These are phyloP conservation scores for Colletotrichum cuscutae DNA, from an alignment of 2,329 filamentous ascomycete genomes.

Conservation along the genomic window DNA sequence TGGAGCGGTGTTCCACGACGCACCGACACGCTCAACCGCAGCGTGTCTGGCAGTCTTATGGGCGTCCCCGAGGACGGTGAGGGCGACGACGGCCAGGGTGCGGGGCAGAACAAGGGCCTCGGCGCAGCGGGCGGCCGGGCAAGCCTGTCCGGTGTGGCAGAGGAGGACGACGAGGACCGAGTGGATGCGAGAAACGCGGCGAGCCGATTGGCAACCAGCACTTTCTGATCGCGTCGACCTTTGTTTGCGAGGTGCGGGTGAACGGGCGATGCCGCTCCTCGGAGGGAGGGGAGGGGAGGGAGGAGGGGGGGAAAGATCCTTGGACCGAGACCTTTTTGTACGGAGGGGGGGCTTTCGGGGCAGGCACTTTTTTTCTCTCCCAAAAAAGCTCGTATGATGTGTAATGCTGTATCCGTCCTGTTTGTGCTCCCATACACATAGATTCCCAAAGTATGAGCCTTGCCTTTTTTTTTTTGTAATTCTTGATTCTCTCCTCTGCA, in stretches of 20 bases:
- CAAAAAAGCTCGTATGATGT: constrained; percentile 26
- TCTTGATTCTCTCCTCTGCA: neutral
- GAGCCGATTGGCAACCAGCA: constrained; percentile 91
- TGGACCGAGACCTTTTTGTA: constrained; percentile 9
- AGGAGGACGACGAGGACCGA: constrained; percentile 92
- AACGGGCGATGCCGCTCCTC: constrained; percentile 9
- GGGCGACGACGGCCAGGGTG: constrained; percentile 52
- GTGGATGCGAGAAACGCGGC: constrained; percentile 97
- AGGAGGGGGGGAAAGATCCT: neutral
- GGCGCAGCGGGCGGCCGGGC: constrained; percentile 54
- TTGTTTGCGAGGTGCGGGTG: constrained; percentile 9
- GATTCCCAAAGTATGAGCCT: constrained; percentile 36
- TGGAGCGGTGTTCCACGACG: constrained; percentile 95
- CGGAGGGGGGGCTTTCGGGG: neutral
- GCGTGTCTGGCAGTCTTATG: constrained; percentile 78
- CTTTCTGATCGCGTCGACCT: constrained; percentile 68
- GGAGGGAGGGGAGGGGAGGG: neutral
- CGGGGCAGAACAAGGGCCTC: constrained; percentile 46
- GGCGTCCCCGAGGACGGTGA: constrained; percentile 71
- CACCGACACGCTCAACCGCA: constrained; percentile 81
- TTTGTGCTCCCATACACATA: constrained; percentile 33
- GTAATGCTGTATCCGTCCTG: constrained; percentile 33
- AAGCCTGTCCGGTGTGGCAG: constrained; percentile 69
- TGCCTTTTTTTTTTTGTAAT: neutral
- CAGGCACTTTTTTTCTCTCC: neutral